phyloP scores from a whole-genome alignment of 225 moss, liverwort and hornwort genomes.

The Pleurozium schreberi region DNA sequence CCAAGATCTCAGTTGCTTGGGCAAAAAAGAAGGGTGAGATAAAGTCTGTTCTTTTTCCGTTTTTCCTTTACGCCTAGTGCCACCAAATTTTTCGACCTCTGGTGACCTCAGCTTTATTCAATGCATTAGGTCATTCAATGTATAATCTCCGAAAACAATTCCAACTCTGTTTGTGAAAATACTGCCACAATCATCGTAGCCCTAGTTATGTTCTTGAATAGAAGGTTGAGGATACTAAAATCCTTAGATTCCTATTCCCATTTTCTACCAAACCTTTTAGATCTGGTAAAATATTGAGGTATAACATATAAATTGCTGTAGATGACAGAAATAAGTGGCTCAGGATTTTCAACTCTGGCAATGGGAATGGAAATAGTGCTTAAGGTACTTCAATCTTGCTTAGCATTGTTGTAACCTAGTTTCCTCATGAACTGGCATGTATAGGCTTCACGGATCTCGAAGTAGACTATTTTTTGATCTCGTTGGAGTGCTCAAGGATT shows the following conservation, averaged over 20 bases:
- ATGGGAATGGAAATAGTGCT: background rate
- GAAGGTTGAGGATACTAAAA: background rate
- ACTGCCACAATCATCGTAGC: background rate
- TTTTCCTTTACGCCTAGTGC: background rate
- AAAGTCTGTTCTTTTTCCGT: background rate
- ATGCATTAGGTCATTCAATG: background rate
- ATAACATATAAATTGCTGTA: background rate
- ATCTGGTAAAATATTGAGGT: background rate
- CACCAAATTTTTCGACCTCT: background rate
- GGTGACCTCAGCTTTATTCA: background rate
- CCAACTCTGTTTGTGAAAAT: background rate
- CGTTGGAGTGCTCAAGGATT: constrained; percentile 44
- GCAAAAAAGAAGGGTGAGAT: constrained; percentile 39
- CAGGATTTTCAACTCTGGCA: background rate
- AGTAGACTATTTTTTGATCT: constrained; percentile 81
- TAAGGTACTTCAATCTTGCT: background rate
- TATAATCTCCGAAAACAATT: background rate
- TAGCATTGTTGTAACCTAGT: background rate
- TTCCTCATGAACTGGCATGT: background rate
- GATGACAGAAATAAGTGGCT: background rate
- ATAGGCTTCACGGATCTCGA: constrained; percentile 69
- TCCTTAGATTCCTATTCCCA: background rate
- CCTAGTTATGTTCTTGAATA: background rate
- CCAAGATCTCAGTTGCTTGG: constrained; percentile 52
- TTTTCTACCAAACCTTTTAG: background rate